These are phyloP conservation scores for Daldinia decipiens DNA, from an alignment of 495 filamentous ascomycete genomes.

Conservation along the genomic window DNA sequence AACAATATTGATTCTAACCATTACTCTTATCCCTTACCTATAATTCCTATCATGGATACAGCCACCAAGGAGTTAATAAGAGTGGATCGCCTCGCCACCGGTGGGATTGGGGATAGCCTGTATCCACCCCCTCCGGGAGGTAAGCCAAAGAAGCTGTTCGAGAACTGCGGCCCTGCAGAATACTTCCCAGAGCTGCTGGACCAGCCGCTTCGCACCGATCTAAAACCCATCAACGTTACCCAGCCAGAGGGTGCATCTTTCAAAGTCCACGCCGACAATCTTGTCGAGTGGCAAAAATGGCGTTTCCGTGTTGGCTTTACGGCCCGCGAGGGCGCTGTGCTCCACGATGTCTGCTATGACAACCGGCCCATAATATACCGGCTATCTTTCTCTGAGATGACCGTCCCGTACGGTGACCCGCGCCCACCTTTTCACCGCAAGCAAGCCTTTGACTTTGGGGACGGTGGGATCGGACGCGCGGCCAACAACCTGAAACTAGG, in stretches of 20 bases:
- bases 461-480: slow-evolving; percentile 77
- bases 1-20: slow-evolving; percentile 65
- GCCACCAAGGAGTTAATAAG: slow-evolving; percentile 61
- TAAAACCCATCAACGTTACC: slow-evolving; percentile 62
- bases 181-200: slow-evolving; percentile 64
- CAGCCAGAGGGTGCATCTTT: slow-evolving; percentile 65
- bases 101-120: slow-evolving; percentile 41
- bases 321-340: slow-evolving; percentile 72
- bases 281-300: slow-evolving; percentile 78
- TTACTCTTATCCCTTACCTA: slow-evolving; percentile 65
- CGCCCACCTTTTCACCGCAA: slow-evolving; percentile 79
- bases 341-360: slow-evolving; percentile 78
- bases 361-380: slow-evolving; percentile 73
- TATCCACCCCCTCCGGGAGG: slow-evolving; percentile 24
- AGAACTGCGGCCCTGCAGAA: slow-evolving; percentile 56
- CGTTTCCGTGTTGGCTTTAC: slow-evolving; percentile 79
- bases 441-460: slow-evolving; percentile 81
- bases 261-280: slow-evolving; percentile 54
- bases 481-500: slow-evolving; percentile 79
- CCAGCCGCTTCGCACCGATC: slow-evolving; percentile 56
- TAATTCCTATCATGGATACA: slow-evolving; percentile 67
- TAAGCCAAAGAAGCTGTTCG: slow-evolving; percentile 53
- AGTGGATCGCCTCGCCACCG: slow-evolving; percentile 65
- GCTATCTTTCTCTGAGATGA: slow-evolving; percentile 78
- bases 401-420: slow-evolving; percentile 80